Conservation (phyloP, 768 basidiomycete genomes). For the Russula vinacea region DNA sequence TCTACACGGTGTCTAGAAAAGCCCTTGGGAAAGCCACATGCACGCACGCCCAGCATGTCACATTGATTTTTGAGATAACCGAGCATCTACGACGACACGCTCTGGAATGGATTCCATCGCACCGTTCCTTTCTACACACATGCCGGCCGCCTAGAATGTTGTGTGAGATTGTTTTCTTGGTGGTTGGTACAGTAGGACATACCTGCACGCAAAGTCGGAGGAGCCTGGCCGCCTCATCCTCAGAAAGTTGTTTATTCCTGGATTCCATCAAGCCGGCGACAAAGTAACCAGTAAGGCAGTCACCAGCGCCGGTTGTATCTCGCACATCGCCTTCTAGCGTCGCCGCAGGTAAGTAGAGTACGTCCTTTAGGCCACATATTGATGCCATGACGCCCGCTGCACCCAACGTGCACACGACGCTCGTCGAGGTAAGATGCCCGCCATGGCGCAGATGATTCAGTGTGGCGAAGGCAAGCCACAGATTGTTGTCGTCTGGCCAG, state of each 20-base stretch:
- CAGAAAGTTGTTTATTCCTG: conserved; percentile 29
- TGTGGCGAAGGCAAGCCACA: conserved; percentile 32
- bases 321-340: conserved; percentile 38
- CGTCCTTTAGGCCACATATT: conserved; percentile 35
- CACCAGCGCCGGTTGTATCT: conserved; percentile 65
- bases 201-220: conserved; percentile 46
- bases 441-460: conserved; percentile 29
- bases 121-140: conserved; percentile 56
- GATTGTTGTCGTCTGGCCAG: conserved; percentile 17
- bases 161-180: not conserved
- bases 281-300: conserved; percentile 62
- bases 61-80: conserved; percentile 12
- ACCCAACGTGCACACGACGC: conserved; percentile 58
- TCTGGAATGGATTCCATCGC: conserved; percentile 58
- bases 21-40: too few species aligned
- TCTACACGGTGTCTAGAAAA: too few species aligned
- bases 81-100: conserved; percentile 40
- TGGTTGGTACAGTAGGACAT: conserved; percentile 25
- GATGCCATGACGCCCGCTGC: conserved; percentile 48
- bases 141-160: conserved; percentile 50
- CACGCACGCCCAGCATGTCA: too few species aligned
- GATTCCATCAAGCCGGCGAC: conserved; percentile 52
- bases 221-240: conserved; percentile 37
- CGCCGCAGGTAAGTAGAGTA: conserved; percentile 46
- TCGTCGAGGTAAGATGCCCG: conserved; percentile 35